These are phyloP conservation scores for Ceratobasidium sp. DNA, from an alignment of 1,284 basidiomycete genomes.

Conservation along the genomic window DNA sequence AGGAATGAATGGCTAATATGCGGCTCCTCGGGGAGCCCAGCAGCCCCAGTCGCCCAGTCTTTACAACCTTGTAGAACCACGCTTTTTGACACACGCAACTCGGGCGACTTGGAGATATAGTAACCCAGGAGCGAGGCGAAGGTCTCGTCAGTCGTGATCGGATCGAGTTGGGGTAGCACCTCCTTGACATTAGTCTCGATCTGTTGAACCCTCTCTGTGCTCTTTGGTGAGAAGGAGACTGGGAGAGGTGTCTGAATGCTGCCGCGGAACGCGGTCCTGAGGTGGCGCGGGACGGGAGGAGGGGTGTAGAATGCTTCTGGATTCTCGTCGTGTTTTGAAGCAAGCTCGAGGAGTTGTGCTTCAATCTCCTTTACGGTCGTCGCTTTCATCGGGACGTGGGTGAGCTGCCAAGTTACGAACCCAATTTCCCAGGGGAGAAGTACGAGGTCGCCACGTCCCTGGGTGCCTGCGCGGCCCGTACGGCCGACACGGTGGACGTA, in stretches of 20 bases:
- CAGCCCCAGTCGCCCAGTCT: slow-evolving; percentile 70
- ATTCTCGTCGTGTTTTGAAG: slow-evolving; percentile 63
- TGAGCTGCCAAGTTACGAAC: slow-evolving; percentile 74
- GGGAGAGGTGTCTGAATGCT: not conserved
- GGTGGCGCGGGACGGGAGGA: slow-evolving; percentile 36
- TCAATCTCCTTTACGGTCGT: slow-evolving; percentile 65
- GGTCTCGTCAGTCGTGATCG: slow-evolving; percentile 69
- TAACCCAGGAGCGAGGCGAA: slow-evolving; percentile 81
- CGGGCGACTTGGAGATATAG: slow-evolving; percentile 68
- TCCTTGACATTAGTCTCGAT: slow-evolving; percentile 58
- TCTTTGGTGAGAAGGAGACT: slow-evolving; percentile 45
- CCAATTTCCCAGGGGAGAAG: slow-evolving; percentile 84
- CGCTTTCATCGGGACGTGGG: slow-evolving; percentile 76
- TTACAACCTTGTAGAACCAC: slow-evolving; percentile 72
- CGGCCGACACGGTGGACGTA: slow-evolving; percentile 95
- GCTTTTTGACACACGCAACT: slow-evolving; percentile 62
- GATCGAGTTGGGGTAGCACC: slow-evolving; percentile 61
- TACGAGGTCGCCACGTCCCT: slow-evolving; percentile 89
- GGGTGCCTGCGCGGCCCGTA: slow-evolving; percentile 80
- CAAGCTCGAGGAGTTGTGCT: slow-evolving; percentile 64
- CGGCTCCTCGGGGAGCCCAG: slow-evolving; percentile 58
- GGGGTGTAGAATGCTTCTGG: slow-evolving; percentile 54
- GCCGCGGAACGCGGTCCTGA: slow-evolving; percentile 19
- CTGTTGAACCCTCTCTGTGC: slow-evolving; percentile 46
- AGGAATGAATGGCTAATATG: slow-evolving; percentile 43